Percentiles rank a stretch among this genome's conserved stretches.
These are phyloP conservation scores for Podaxis sp. DNA, from an alignment of 768 basidiomycete species.

Conservation along the genomic window DNA sequence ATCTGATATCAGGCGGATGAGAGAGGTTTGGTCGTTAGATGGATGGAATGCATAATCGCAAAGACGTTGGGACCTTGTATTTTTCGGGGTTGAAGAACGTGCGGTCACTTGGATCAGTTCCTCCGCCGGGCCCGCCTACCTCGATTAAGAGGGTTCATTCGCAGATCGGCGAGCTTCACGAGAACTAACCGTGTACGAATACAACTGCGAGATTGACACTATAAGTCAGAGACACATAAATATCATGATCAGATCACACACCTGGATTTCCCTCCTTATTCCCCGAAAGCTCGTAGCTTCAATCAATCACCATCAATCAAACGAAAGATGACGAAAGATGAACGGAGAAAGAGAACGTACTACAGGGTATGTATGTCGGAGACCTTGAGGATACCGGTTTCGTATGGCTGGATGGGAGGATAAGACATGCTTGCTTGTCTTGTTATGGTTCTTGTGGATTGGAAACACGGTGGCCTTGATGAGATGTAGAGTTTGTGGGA, in stretches of 20 bases:
- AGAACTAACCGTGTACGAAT: slow-evolving; percentile 65
- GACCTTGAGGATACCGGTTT: slow-evolving; percentile 63
- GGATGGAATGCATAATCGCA: not conserved
- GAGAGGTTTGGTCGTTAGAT: not conserved
- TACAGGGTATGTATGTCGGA: slow-evolving; percentile 73
- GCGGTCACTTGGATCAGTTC: slow-evolving; percentile 61
- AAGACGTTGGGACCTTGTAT: slow-evolving; percentile 58
- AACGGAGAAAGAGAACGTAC: slow-evolving; percentile 30
- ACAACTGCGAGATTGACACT: slow-evolving; percentile 41
- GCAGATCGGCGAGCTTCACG: not conserved
- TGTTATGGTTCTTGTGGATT: not conserved
- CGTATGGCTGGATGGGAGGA: slow-evolving; percentile 61
- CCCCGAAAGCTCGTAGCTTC: slow-evolving; percentile 81
- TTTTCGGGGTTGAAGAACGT: slow-evolving; percentile 80
- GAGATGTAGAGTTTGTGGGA: not conserved
- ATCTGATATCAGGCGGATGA: slow-evolving; percentile 42
- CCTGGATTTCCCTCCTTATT: slow-evolving; percentile 76
- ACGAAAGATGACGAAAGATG: not conserved
- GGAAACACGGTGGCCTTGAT: not conserved
- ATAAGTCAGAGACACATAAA: not conserved
- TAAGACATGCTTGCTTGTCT: slow-evolving; percentile 41
- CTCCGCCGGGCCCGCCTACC: slow-evolving; percentile 79
- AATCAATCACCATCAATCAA: slow-evolving; percentile 5
- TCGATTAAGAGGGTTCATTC: not conserved
- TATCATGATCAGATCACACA: slow-evolving; percentile 20